These are phyloP conservation scores for Phytopythium vexans DNA, from an alignment of 352 stramenopile species.

Conservation along the genomic window DNA sequence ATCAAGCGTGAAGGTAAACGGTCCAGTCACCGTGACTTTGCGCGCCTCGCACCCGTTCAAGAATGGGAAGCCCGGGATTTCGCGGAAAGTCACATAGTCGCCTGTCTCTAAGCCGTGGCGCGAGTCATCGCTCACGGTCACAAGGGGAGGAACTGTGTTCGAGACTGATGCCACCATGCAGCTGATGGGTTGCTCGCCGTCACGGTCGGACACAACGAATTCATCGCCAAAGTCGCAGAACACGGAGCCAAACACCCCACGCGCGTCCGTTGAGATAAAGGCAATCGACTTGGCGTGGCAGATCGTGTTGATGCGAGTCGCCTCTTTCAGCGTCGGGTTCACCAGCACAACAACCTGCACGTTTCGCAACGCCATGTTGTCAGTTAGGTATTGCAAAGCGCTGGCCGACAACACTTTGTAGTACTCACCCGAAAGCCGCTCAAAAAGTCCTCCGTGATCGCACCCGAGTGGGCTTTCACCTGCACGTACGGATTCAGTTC, in stretches of 20 bases:
- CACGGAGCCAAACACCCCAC: conserved; percentile 93
- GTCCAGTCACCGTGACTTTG: conserved; percentile 82
- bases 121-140: conserved; percentile 98
- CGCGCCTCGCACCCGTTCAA: conserved; percentile 74
- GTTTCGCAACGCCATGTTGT: conserved; percentile 1
- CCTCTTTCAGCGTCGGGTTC: conserved; percentile 68
- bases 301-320: conserved; percentile 76
- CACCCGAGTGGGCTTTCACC: conserved; percentile 60
- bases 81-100: conserved; percentile 95
- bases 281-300: conserved; percentile 82
- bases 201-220: conserved; percentile 93
- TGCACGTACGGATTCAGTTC: conserved; percentile 98
- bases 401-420: not conserved
- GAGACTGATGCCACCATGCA: conserved; percentile 95
- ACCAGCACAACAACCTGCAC: conserved; percentile 81
- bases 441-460: conserved; percentile 71
- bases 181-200: conserved; percentile 91
- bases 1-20: conserved; percentile 97
- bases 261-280: conserved; percentile 92
- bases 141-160: conserved; percentile 68
- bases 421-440: conserved; percentile 66
- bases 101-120: conserved; percentile 96
- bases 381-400: not conserved
- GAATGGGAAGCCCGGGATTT: conserved; percentile 91
- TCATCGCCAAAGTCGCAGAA: conserved; percentile 98